Percentiles rank a stretch among this genome's conserved stretches.
Evolutionary conservation across 805 yeast species (phyloP).

Genomic region (Zygosaccharomyces siamensis): DNA sequence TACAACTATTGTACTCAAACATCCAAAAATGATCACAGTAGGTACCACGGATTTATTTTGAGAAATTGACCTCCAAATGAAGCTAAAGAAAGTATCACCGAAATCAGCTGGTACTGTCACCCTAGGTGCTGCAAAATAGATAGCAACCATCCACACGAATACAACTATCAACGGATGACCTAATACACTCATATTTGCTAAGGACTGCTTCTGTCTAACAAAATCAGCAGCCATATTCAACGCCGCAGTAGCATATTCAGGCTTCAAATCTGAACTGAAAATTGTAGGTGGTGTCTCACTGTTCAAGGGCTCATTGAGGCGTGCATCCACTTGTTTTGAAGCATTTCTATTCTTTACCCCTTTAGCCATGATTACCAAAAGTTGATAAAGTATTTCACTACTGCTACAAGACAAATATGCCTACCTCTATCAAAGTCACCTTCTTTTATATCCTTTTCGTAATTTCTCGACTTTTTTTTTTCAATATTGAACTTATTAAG

Average conservation of each 20-base stretch:
- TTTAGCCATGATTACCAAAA: conserved; percentile 1
- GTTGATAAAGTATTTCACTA: neutral
- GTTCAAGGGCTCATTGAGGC: conserved; percentile 53
- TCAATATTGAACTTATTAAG: neutral
- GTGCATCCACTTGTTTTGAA: conserved; percentile 45
- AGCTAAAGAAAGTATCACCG: conserved; percentile 20
- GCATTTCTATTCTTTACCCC: conserved; percentile 1
- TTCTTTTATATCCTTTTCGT: neutral
- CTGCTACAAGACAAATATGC: neutral
- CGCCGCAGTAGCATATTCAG: conserved; percentile 56
- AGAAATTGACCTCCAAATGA: conserved; percentile 22
- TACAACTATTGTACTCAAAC: conserved; percentile 32
- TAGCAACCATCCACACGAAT: conserved; percentile 18
- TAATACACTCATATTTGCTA: conserved; percentile 42
- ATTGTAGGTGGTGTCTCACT: conserved; percentile 49
- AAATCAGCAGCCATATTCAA: conserved; percentile 62
- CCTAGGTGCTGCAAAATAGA: conserved; percentile 21
- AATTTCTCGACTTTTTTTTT: neutral
- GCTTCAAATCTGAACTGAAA: conserved; percentile 44
- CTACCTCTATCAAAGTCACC: neutral
- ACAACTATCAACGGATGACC: conserved; percentile 43
- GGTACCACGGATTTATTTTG: conserved; percentile 18
- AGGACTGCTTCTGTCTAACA: conserved; percentile 42
- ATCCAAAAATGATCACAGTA: conserved; percentile 20
- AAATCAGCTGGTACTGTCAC: conserved; percentile 19